These are phyloP conservation scores for Globisporangium nagaii DNA, from an alignment of 352 stramenopile species.

Conservation along the genomic window DNA sequence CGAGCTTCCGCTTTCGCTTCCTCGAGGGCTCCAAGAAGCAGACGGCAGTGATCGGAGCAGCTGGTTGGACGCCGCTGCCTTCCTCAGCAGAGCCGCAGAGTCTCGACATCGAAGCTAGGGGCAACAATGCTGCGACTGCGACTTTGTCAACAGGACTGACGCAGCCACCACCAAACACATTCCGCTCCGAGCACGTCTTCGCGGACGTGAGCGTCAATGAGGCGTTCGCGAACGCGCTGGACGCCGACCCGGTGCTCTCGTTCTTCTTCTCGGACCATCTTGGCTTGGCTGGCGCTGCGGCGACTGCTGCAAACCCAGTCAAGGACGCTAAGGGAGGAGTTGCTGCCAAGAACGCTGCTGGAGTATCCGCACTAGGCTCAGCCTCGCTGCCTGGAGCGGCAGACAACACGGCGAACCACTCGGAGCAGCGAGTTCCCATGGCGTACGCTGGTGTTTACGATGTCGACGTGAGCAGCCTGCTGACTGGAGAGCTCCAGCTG, in stretches of 20 bases:
- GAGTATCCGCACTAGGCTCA: constrained; percentile 6
- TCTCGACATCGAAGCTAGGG: neutral
- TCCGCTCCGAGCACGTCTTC: constrained; percentile 47
- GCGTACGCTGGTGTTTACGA: constrained; percentile 53
- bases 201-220: constrained; percentile 42
- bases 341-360: constrained; percentile 4
- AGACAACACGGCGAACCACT: neutral
- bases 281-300: constrained; percentile 13
- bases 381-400: neutral
- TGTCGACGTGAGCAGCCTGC: constrained; percentile 50
- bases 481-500: constrained; percentile 26
- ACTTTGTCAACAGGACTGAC: neutral
- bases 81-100: constrained; percentile 1
- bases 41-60: constrained; percentile 28
- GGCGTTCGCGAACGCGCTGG: constrained; percentile 31
- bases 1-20: constrained; percentile 66
- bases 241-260: constrained; percentile 55
- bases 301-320: neutral
- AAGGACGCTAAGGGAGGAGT: constrained; percentile 31
- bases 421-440: constrained; percentile 12
- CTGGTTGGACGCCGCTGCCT: constrained; percentile 26
- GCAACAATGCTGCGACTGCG: neutral
- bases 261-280: constrained; percentile 62
- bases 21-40: constrained; percentile 58
- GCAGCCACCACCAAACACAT: constrained; percentile 7